Percentiles rank a stretch among this genome's conserved stretches.
Conservation (phyloP, 2,329 filamentous ascomycete species). For the Phoma herbarum region DNA sequence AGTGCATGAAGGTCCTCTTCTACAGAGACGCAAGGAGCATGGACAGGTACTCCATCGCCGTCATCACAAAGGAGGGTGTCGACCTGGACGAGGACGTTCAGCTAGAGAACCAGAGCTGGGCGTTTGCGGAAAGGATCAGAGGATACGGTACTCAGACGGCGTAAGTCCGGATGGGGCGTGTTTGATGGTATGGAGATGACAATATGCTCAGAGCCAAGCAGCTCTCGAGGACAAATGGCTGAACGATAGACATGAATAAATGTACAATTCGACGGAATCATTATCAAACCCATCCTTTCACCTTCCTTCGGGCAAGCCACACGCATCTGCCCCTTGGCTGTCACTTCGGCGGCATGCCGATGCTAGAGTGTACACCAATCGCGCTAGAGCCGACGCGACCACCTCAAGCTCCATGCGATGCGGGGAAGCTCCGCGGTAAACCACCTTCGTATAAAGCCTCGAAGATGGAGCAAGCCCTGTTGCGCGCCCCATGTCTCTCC, state of each 20-base stretch:
- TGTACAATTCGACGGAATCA: constrained; percentile 40
- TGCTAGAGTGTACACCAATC: constrained; percentile 11
- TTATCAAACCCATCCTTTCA: constrained; percentile 9
- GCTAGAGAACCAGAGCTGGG: constrained; percentile 96
- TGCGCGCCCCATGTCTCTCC: constrained; percentile 9
- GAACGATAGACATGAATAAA: constrained; percentile 49
- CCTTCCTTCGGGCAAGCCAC: constrained; percentile 15
- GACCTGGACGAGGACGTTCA: constrained; percentile 84
- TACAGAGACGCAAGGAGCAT: constrained; percentile 95
- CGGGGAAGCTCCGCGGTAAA: constrained; percentile 31
- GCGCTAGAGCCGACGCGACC: constrained; percentile 19
- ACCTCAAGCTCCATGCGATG: constrained; percentile 21
- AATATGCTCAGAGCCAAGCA: constrained; percentile 13
- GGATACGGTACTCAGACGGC: constrained; percentile 86
- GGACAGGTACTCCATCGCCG: constrained; percentile 89
- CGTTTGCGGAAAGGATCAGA: constrained; percentile 92
- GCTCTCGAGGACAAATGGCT: constrained; percentile 23
- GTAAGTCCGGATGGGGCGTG: constrained; percentile 20
- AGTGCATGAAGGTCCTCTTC: constrained; percentile 98
- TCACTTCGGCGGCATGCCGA: constrained; percentile 22
- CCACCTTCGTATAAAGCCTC: constrained; percentile 13
- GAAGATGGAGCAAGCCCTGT: constrained; percentile 8
- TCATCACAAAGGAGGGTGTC: constrained; percentile 86
- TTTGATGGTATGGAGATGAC: constrained; percentile 8
- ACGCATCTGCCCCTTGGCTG: constrained; percentile 8